Evolutionary conservation across 1,284 basidiomycete species (phyloP), one percentile per base, ranked within the genome.

Genomic region (Tilletia horrida): DNA sequence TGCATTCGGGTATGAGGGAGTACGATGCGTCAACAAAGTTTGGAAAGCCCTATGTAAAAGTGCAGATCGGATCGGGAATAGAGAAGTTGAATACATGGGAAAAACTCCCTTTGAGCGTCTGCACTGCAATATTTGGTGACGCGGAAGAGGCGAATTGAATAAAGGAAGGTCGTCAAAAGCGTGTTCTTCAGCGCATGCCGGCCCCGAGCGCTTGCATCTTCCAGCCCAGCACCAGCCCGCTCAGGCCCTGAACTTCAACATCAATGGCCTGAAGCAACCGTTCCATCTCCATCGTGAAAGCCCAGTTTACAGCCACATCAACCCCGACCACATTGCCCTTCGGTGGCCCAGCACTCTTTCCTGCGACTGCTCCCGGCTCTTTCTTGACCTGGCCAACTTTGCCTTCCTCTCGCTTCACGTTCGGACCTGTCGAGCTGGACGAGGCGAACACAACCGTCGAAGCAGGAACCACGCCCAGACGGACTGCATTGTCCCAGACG

Each of bases 231-330:
- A 59, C 31, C 27, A 29, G 27, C 29, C 55, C 55, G n/a, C 29
- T 21, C 29, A 59, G 27, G 29, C 55, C 55, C 31, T 59, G 55
- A 9, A 59, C 55, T 27, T 59, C 55, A 18, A 40, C 55, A 18
- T 18, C 55, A 31, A 59, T 40, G 13, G 55, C 55, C 29, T 40
- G 14, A 11, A 59, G 14, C 23, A 59, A 13, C 13, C 55, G 55
- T 29, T 35, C 55, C 55, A 59, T 59, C 55, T 59, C 55, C 55
- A 59, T 31, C 55, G 55, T 59, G 27, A 59, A 59, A 11, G 55
- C 55, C 27, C 25, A 29, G 21, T 35, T 59, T 18, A 59, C 55
- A 59, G 55, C 55, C 27, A 31, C 11, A 9, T 29, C 55, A 25
- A 59, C 55, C 35, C 55, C 55, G 29, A 59, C 45, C 21, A n/a